Evolutionary conservation across 2,329 filamentous ascomycete species (phyloP), one percentile per base, ranked within the genome.

Genomic region (Elsinoe perseae): DNA sequence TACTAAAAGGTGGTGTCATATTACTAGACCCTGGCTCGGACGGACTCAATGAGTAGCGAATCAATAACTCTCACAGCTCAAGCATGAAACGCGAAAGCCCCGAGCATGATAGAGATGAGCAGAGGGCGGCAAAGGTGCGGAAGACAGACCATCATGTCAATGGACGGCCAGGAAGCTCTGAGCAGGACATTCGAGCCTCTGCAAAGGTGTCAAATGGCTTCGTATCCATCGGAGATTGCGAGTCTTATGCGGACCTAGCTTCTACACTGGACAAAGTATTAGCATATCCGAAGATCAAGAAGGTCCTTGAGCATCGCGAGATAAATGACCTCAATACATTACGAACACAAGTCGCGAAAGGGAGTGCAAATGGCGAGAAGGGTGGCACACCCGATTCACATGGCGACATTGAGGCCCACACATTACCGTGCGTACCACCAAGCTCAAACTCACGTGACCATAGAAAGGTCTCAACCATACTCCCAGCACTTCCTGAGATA

Each of bases 401-500:
- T n/a, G n/a, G n/a, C n/a, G n/a, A n/a, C n/a, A n/a, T n/a, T n/a
- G n/a, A n/a, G n/a, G n/a, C n/a, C n/a, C n/a, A n/a, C n/a, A n/a
- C n/a, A n/a, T 14, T 14, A 14, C 32, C 32, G 3, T 9, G 32
- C n/a, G 9, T 14, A 14, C 32, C 32, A 36, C 32, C 32, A 7
- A 14, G 12, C 3, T 14, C 32, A 9, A 14, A 3, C 10, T 5
- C 32, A 14, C 32, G 3, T 36, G 32, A 36, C 32, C 4, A 6
- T 4, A 21, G 20, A 27, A 57, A 18, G 42, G 2, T 55, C 38
- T 25, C 40, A 4, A 25, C 7, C n/a, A 38, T 57, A 18, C 58
- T 69, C 10, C 69, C 69, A 14, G 58, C 61, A 6, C 61, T 69
- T 1, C 69, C 69, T 14, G 27, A 57, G 1, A 61, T 70, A 23